Percentiles rank a stretch among this genome's conserved stretches.
Conservation (phyloP, 352 stramenopile genomes). For the Globisporangium barbulae region DNA sequence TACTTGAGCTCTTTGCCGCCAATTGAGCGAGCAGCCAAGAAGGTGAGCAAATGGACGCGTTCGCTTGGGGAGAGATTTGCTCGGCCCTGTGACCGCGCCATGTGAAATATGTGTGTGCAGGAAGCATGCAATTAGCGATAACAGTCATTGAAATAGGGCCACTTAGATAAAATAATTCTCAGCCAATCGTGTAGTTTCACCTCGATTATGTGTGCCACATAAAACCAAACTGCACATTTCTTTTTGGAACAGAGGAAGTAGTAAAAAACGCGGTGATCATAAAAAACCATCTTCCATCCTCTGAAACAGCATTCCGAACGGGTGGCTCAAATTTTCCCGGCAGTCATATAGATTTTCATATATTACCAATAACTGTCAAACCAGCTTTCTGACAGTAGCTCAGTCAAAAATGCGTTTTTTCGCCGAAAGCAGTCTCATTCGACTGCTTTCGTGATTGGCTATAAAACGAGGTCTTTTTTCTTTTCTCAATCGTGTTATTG, state of each 20-base stretch:
- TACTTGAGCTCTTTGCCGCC: neutral
- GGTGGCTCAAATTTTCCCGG: too few species aligned
- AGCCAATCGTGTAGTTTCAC: neutral
- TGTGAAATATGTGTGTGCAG: neutral
- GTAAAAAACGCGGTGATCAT: too few species aligned
- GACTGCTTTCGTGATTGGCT: neutral
- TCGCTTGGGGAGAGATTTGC: neutral
- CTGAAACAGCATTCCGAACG: too few species aligned
- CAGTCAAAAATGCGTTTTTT: neutral
- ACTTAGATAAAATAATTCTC: neutral
- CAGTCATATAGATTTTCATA: too few species aligned
- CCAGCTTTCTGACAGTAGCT: too few species aligned
- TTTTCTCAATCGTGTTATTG: constrained; percentile 8
- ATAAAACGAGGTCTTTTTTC: constrained; percentile 2
- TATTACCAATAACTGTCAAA: too few species aligned
- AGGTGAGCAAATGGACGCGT: neutral
- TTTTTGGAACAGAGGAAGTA: too few species aligned
- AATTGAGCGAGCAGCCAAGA: neutral
- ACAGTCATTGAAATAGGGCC: neutral
- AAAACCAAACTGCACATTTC: too few species aligned
- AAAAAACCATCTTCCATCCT: too few species aligned
- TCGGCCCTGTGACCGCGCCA: neutral
- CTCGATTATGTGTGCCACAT: neutral
- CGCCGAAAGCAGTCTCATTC: neutral
- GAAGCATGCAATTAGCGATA: constrained; percentile 2